A percentile compares a stretch with the other conserved stretches of the same genome.
Evolutionary conservation across 164 flowering plant species (phyloP).

Genomic region (Brasenia schreberi): DNA sequence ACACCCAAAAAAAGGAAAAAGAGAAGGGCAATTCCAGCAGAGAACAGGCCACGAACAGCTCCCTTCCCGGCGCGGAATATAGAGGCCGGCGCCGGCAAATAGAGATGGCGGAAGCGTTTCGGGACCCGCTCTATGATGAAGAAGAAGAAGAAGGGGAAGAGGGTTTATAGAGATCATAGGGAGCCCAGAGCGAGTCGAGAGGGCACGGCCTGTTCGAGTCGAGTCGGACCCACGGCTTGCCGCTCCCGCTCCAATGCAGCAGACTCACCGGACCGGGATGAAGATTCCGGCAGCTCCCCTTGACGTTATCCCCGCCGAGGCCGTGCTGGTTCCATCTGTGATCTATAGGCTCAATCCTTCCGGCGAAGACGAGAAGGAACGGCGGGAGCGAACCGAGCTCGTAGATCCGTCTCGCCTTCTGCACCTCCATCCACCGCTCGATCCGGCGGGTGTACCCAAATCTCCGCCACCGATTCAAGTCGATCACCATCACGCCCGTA

Average conservation of each 20-base stretch:
- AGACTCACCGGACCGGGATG: slow-evolving; percentile 91
- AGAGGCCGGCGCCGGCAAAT: background rate
- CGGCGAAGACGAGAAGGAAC: slow-evolving; percentile 76
- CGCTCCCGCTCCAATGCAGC: slow-evolving; percentile 93
- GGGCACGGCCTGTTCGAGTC: slow-evolving; percentile 72
- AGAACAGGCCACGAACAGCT: background rate
- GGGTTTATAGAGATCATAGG: slow-evolving; percentile 63
- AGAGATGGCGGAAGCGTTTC: background rate
- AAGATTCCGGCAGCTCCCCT: slow-evolving; percentile 80
- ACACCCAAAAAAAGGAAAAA: background rate
- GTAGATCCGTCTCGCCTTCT: slow-evolving; percentile 72
- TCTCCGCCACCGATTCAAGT: slow-evolving; percentile 71
- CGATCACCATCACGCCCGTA: slow-evolving; percentile 97
- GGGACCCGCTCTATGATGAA: background rate
- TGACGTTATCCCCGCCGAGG: slow-evolving; percentile 84
- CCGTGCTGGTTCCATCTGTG: slow-evolving; percentile 99
- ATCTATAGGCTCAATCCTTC: slow-evolving; percentile 87
- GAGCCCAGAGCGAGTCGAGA: slow-evolving; percentile 76
- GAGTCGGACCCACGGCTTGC: slow-evolving; percentile 92
- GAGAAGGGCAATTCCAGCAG: background rate
- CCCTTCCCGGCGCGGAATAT: background rate
- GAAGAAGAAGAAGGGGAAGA: slow-evolving; percentile 8
- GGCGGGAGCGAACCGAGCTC: slow-evolving; percentile 97
- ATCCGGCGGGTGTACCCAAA: slow-evolving; percentile 66
- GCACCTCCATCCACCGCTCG: slow-evolving; percentile 95